phyloP scores from a whole-genome alignment of 257 asterid genomes.

The Salvia hispanica region DNA sequence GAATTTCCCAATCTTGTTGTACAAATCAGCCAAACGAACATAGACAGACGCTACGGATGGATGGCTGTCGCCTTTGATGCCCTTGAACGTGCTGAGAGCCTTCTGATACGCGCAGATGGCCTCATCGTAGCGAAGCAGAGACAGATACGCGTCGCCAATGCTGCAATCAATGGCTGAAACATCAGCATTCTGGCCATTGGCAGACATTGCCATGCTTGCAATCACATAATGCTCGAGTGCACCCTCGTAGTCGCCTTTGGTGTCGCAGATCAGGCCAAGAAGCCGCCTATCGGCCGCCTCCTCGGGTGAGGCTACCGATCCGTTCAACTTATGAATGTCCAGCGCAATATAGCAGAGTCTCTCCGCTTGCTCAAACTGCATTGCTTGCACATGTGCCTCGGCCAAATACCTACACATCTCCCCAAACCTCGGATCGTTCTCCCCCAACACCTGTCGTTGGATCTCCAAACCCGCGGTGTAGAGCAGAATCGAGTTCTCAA shows the following conservation, averaged over 20 bases:
- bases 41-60: conserved; percentile 68
- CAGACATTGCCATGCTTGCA: conserved; percentile 86
- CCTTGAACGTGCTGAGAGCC: conserved; percentile 62
- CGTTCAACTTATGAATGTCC: conserved; percentile 57
- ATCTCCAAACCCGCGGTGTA: conserved; percentile 88
- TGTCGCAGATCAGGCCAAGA: conserved; percentile 74
- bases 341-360: conserved; percentile 74
- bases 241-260: conserved; percentile 74
- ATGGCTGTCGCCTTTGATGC: conserved; percentile 72
- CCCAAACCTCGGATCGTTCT: conserved; percentile 69
- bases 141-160: conserved; percentile 81
- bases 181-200: conserved; percentile 60
- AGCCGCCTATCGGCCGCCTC: conserved; percentile 91
- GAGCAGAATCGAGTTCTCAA: conserved; percentile 69
- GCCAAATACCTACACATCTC: conserved; percentile 91
- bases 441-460: conserved; percentile 79
- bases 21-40: conserved; percentile 78
- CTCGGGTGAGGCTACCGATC: conserved; percentile 55
- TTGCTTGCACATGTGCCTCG: conserved; percentile 91
- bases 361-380: conserved; percentile 89
- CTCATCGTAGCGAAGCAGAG: conserved; percentile 73
- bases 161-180: conserved; percentile 81
- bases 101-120: conserved; percentile 81
- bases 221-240: conserved; percentile 91
- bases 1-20: conserved; percentile 79